These are phyloP conservation scores for Leccinum olivaceopallidum DNA, from an alignment of 768 basidiomycete genomes.

Conservation along the genomic window DNA sequence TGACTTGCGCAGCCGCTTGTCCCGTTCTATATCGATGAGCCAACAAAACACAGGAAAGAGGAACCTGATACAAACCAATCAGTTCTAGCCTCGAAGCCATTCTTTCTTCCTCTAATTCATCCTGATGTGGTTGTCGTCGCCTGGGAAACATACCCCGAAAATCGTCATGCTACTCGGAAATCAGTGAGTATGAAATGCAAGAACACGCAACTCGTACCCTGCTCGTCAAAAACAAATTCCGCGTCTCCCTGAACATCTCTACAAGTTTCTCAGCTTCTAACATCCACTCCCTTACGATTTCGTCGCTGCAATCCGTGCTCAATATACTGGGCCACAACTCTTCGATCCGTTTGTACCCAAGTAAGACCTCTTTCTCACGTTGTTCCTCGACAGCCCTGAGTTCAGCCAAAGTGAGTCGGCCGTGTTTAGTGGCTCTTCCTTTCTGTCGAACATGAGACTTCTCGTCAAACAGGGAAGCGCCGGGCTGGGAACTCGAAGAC, in stretches of 20 bases:
- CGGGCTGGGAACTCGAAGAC: conserved; percentile 22
- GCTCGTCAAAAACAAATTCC: conserved; percentile 77
- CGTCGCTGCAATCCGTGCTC: conserved; percentile 40
- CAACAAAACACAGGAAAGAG: background rate
- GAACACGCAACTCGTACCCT: conserved; percentile 52
- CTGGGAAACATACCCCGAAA: conserved; percentile 23
- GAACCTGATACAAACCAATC: conserved; percentile 47
- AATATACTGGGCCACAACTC: conserved; percentile 64
- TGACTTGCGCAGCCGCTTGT: conserved; percentile 51
- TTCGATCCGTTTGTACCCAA: conserved; percentile 57
- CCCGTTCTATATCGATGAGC: conserved; percentile 47
- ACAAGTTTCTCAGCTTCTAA: conserved; percentile 82
- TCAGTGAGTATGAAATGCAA: conserved; percentile 1
- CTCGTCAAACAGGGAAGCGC: conserved; percentile 66
- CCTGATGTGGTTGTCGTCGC: conserved; percentile 16
- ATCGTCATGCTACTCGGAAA: conserved; percentile 33
- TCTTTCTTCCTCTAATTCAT: conserved; percentile 18
- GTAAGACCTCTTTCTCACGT: conserved; percentile 63
- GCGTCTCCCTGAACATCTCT: conserved; percentile 87
- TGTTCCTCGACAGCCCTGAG: conserved; percentile 61
- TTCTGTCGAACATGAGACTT: conserved; percentile 43
- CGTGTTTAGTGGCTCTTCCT: conserved; percentile 24
- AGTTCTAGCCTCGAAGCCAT: conserved; percentile 59
- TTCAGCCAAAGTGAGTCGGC: conserved; percentile 57
- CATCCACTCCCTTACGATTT: conserved; percentile 73